phyloP scores from a whole-genome alignment of 164 flowering plant genomes.

The Stephania japonica region DNA sequence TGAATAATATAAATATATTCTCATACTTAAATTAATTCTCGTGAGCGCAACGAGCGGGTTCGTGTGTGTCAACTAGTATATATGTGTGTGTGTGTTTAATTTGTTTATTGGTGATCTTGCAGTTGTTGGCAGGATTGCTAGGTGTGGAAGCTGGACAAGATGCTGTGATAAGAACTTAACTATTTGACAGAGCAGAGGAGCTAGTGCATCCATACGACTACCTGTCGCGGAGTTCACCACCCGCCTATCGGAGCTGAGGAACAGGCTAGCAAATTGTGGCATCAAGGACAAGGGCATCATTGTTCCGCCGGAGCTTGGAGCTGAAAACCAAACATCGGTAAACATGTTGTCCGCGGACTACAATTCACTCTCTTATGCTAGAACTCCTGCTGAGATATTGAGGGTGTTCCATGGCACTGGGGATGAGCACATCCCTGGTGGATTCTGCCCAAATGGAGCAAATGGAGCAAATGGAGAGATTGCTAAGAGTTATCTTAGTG shows the following conservation, averaged over 20 bases:
- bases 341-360: slow-evolving; percentile 11
- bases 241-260: slow-evolving; percentile 6
- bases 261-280: slow-evolving; percentile 11
- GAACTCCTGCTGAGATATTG: slow-evolving; percentile 13
- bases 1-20: too few species aligned
- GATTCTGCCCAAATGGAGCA: slow-evolving; percentile 12
- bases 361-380: neutral
- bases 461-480: slow-evolving; percentile 13
- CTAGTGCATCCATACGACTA: slow-evolving; percentile 12
- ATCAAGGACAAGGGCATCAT: slow-evolving; percentile 10
- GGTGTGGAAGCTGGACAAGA: slow-evolving; percentile 16
- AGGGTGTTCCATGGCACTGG: slow-evolving; percentile 8
- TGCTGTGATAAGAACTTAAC: slow-evolving; percentile 13
- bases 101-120: too few species aligned
- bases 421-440: slow-evolving; percentile 11
- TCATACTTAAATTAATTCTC: too few species aligned
- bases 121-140: slow-evolving; percentile 9
- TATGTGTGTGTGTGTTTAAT: too few species aligned
- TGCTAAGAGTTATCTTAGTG: neutral
- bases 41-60: too few species aligned
- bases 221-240: slow-evolving; percentile 8
- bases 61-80: too few species aligned
- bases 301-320: slow-evolving; percentile 11
- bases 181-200: slow-evolving; percentile 5
- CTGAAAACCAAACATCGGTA: slow-evolving; percentile 8